phyloP scores from a whole-genome alignment of 2,329 filamentous ascomycete genomes.

The Colletotrichum caudatum region DNA sequence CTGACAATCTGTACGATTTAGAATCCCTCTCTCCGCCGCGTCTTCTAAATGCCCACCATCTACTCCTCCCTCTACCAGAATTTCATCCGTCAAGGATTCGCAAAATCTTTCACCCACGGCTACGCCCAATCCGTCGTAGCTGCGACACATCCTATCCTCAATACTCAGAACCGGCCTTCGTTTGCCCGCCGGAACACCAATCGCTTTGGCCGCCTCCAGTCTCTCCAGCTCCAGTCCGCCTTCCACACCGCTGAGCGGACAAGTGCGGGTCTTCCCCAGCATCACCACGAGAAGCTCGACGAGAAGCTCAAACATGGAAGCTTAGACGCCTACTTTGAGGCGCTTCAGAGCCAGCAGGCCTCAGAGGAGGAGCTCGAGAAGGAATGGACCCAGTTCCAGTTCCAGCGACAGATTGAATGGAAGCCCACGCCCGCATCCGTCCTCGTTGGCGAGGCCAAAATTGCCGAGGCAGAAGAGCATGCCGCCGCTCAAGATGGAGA shows the following conservation, averaged over 20 bases:
- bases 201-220: conserved; percentile 65
- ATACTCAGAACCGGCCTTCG: conserved; percentile 75
- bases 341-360: conserved; percentile 80
- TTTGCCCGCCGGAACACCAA: conserved; percentile 70
- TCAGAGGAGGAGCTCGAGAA: conserved; percentile 70
- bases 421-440: conserved; percentile 72
- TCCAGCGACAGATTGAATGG: conserved; percentile 90
- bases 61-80: conserved; percentile 77
- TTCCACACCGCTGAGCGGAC: conserved; percentile 72
- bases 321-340: conserved; percentile 91
- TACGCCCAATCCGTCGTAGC: conserved; percentile 98
- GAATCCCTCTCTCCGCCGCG: conserved; percentile 70
- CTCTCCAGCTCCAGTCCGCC: conserved; percentile 78
- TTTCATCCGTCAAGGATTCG: conserved; percentile 97
- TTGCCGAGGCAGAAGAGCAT: conserved; percentile 54
- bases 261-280: conserved; percentile 66
- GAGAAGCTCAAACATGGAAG: conserved; percentile 70
- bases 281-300: conserved; percentile 64
- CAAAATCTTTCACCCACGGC: conserved; percentile 96
- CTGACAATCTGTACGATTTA: conserved; percentile 49
- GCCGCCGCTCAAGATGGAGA: conserved; percentile 53
- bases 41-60: conserved; percentile 90
- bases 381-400: conserved; percentile 94
- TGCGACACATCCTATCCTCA: conserved; percentile 84
- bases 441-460: conserved; percentile 71